Base-by-base conservation (phyloP, 768 basidiomycete genomes). In the Rhodotorula babjevae region DNA sequence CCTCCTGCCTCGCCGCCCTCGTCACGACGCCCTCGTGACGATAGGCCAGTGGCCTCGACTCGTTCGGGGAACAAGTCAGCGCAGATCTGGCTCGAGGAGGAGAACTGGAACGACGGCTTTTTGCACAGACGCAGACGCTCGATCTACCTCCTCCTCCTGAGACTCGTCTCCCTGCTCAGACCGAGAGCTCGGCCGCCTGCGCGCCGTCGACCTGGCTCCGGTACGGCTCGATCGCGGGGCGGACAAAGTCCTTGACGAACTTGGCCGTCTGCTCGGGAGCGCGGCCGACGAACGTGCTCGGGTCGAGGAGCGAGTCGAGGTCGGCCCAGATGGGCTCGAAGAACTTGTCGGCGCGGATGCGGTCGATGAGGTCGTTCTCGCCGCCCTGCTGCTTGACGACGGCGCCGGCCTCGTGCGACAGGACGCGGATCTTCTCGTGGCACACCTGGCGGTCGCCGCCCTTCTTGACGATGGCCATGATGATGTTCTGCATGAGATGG, bases 381-480 rank as follows among this genome's bases (percentile, higher is more conserved):
- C 91, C 85, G 7, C 96, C 96, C 65, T 95, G 87, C 68, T 93
- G 85, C 83, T 98, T 99, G 74, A 98, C 96, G 79, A 93, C 93
- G 72, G 90, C 85, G 0, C 88, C 93, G 0, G 96, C 95, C 82
- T 97, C 89, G 79, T 99, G 96, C 19, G 92, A 94, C 23, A 98
- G 85, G 19, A 97, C 91, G 70, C 95, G 84, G 79, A 97, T 93
- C 83, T 91, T 90, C 82, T 97, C 96, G 80, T 98, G 96, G 15
- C 92, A 92, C 82, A 92, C 93, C 80, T 98, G 96, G 47, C 96
- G 86, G 82, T 98, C 94, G 1, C 94, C 95, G 61, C 87, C 87
- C 82, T 91, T 79, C 73, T 84, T 96, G 73, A 98, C 96, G 56
- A 99, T 87, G 3, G 93, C 93, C 96, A 99, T 98, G 83, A 98